Evolutionary conservation across 352 stramenopile species (phyloP).

Genomic region (Globisporangium takayamanum): DNA sequence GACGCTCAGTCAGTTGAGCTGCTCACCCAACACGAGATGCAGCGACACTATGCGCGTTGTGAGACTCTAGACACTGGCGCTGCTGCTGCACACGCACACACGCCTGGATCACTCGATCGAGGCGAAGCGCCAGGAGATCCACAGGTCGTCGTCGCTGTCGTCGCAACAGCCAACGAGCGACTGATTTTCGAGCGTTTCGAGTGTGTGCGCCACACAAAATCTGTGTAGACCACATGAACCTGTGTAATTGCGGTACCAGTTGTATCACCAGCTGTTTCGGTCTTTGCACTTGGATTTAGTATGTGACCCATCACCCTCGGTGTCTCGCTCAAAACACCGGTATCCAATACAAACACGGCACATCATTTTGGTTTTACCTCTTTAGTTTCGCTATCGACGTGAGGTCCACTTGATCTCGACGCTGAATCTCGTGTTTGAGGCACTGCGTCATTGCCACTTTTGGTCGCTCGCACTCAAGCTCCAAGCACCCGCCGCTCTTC

Average conservation of each 20-base stretch:
- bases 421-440: background rate
- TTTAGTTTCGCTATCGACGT: background rate
- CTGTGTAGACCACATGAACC: no score
- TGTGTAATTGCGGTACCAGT: background rate
- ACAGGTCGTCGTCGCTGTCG: no score
- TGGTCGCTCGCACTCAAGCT: background rate
- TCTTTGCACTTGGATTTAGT: background rate
- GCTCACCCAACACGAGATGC: no score
- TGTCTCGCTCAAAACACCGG: background rate
- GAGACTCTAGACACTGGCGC: no score
- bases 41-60: no score
- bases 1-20: no score
- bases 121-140: no score
- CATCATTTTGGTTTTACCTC: background rate
- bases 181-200: no score
- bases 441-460: slow-evolving; percentile 6
- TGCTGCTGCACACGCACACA: no score
- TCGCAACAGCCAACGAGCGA: no score
- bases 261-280: background rate
- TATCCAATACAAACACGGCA: background rate
- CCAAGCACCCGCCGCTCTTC: background rate
- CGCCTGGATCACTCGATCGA: no score
- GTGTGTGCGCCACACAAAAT: no score
- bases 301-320: background rate
- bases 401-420: background rate